Conservation (phyloP, 805 yeast species). For the Crinitomyces ghanaensis region DNA sequence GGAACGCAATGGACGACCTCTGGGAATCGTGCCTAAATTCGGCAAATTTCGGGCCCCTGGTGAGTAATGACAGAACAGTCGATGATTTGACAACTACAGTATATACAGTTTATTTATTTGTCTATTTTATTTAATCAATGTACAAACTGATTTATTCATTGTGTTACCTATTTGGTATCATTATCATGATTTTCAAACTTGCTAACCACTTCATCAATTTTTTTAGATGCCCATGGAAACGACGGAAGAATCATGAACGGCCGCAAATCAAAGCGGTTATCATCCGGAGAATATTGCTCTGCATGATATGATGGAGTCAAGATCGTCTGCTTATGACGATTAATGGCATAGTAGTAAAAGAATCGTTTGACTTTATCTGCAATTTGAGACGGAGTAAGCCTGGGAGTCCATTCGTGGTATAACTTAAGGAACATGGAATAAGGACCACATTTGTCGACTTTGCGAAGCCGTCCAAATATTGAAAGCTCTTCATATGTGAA, state of each 20-base stretch:
- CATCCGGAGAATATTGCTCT: conserved; percentile 96
- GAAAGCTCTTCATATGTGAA: conserved; percentile 92
- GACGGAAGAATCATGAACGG: conserved; percentile 91
- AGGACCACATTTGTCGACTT: conserved; percentile 93
- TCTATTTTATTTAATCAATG: not conserved
- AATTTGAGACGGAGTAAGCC: conserved; percentile 67
- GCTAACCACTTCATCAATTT: conserved; percentile 66
- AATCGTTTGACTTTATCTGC: conserved; percentile 89
- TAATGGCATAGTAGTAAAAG: conserved; percentile 87
- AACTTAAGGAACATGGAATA: conserved; percentile 86
- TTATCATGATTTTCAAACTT: conserved; percentile 11
- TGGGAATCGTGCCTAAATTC: conserved; percentile 22
- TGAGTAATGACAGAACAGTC: not conserved
- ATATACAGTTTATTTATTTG: conserved; percentile 2
- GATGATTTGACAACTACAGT: no score
- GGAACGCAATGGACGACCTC: conserved; percentile 23
- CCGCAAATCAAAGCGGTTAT: conserved; percentile 87
- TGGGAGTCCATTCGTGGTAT: conserved; percentile 86
- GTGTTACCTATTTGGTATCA: conserved; percentile 1
- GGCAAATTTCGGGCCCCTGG: conserved; percentile 21
- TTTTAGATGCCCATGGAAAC: conserved; percentile 80
- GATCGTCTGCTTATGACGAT: conserved; percentile 96
- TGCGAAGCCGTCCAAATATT: conserved; percentile 79
- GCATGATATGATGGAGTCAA: conserved; percentile 96
- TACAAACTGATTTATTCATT: not conserved